Evolutionary conservation across 371 early-diverging fungal species (phyloP).

Genomic region (Nosema granulosis): DNA sequence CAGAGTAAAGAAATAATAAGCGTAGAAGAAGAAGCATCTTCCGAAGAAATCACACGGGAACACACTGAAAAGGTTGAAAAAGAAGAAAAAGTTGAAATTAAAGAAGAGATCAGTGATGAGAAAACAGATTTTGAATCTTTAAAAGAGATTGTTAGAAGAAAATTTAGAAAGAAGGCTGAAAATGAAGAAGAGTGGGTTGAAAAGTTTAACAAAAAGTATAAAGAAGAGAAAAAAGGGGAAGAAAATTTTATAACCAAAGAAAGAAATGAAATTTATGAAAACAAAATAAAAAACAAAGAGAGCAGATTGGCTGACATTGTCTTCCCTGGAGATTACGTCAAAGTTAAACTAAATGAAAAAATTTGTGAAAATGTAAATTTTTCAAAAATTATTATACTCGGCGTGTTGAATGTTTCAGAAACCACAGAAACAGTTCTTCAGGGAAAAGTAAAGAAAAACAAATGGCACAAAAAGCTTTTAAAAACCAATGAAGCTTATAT

Average conservation of each 20-base stretch:
- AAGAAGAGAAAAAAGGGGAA: slow-evolving; percentile 50
- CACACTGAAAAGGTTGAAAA: slow-evolving; percentile 7
- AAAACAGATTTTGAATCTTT: slow-evolving; percentile 20
- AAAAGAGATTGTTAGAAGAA: slow-evolving; percentile 31
- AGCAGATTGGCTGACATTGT: slow-evolving; percentile 42
- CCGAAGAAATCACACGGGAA: neutral
- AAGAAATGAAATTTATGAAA: slow-evolving; percentile 29
- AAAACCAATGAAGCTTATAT: slow-evolving; percentile 93
- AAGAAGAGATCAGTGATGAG: neutral
- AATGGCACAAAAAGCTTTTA: slow-evolving; percentile 87
- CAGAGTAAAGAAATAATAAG: slow-evolving; percentile 7
- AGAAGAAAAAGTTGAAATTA: neutral
- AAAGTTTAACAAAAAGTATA: slow-evolving; percentile 58
- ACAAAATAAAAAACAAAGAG: slow-evolving; percentile 35
- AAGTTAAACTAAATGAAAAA: slow-evolving; percentile 37
- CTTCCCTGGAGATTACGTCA: slow-evolving; percentile 61
- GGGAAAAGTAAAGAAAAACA: slow-evolving; percentile 78
- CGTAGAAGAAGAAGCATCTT: neutral
- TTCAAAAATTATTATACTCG: slow-evolving; percentile 43
- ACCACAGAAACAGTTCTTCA: slow-evolving; percentile 48
- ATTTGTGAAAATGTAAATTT: slow-evolving; percentile 26
- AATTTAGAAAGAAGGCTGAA: slow-evolving; percentile 46
- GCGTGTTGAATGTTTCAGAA: slow-evolving; percentile 47
- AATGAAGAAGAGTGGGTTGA: slow-evolving; percentile 59
- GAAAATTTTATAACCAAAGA: slow-evolving; percentile 24